A percentile compares a stretch with the other conserved stretches of the same genome.
These are phyloP conservation scores for Tolypocladium ophioglossoides DNA, from an alignment of 2,329 filamentous ascomycete genomes.

Conservation along the genomic window DNA sequence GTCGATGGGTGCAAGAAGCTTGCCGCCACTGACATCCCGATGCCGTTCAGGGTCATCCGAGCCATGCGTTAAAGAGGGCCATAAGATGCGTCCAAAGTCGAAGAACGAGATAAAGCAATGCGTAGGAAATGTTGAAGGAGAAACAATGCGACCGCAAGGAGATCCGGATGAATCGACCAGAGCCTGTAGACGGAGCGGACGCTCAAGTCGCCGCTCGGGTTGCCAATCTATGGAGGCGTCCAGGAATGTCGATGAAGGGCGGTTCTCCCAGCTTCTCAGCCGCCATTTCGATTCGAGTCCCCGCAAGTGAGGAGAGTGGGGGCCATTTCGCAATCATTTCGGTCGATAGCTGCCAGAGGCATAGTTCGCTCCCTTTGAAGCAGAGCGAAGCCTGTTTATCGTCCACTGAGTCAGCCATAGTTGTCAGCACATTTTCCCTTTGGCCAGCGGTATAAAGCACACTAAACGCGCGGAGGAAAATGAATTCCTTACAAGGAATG, in stretches of 20 bases:
- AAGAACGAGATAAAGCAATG: constrained; percentile 33
- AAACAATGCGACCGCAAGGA: constrained; percentile 13
- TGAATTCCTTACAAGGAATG: constrained; percentile 78
- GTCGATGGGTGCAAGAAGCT: constrained; percentile 2
- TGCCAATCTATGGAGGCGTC: not conserved
- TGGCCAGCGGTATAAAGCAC: constrained; percentile 61
- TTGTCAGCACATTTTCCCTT: constrained; percentile 61
- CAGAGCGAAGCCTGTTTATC: constrained; percentile 77
- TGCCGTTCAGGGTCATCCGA: constrained; percentile 21
- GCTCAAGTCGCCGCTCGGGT: not conserved
- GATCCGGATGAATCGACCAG: constrained; percentile 6
- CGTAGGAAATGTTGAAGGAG: constrained; percentile 17
- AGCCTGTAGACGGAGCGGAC: constrained; percentile 7
- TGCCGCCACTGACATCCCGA: constrained; percentile 5
- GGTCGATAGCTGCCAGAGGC: constrained; percentile 28
- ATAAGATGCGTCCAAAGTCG: constrained; percentile 29
- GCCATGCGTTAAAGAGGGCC: constrained; percentile 26
- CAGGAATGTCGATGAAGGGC: not conserved
- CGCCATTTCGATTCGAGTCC: constrained; percentile 3
- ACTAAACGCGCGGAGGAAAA: constrained; percentile 75
- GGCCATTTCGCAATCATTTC: constrained; percentile 17
- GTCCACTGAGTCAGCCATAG: constrained; percentile 73
- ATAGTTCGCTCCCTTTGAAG: constrained; percentile 56
- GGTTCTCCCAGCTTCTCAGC: not conserved
- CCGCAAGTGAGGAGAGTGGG: constrained; percentile 5